Base-by-base conservation (phyloP, 495 filamentous ascomycete species). In the Aspergillus mulundensis region DNA sequence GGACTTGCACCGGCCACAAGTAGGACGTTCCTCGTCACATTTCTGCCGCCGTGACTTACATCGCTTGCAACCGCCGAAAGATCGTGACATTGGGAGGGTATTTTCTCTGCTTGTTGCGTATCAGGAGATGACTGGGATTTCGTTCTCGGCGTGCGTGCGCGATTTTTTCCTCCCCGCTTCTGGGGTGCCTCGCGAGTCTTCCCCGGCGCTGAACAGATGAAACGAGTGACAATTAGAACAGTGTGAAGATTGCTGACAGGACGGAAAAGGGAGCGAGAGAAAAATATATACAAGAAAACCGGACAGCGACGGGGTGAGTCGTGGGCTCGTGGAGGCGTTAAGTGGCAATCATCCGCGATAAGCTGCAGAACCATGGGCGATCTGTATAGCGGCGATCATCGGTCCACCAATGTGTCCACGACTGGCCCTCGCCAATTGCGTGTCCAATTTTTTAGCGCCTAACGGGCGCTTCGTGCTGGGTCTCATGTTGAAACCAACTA, bases 1-100 rank as follows among this genome's bases (percentile, higher is more conserved):
- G 18, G 50, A 41, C 54, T 58, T 50, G 52, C 72, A 75, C 53
- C 72, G 70, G 7, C 67, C 69, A 51, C 72, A 75, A n/a, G 36
- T 62, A 16, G 72, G 72, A 49, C 66, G 63, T 54, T 69, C 62
- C 59, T 75, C 72, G 59, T 75, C 72, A 64, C 72, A 75, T 73
- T 75, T 75, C 52, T 75, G 72, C 47, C 72, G 70, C n/a, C 72
- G 67, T 36, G 70, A 61, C 61, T 75, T 75, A 73, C 72, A 75
- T 71, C 72, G 70, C 60, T 71, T 72, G 65, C 72, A 75, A 1
- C 72, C 72, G 47, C 38, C 76, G 45, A 77, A 76, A 7, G 74
- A 77, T 60, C 74, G 72, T 64, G 74, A 76, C 74, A 77, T 77
- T 65, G 48, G 62, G 63, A 61, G 39, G 49, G 42, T 24, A 21